phyloP scores from a whole-genome alignment of 352 stramenopile genomes.

The Pseudoperonospora humuli region DNA sequence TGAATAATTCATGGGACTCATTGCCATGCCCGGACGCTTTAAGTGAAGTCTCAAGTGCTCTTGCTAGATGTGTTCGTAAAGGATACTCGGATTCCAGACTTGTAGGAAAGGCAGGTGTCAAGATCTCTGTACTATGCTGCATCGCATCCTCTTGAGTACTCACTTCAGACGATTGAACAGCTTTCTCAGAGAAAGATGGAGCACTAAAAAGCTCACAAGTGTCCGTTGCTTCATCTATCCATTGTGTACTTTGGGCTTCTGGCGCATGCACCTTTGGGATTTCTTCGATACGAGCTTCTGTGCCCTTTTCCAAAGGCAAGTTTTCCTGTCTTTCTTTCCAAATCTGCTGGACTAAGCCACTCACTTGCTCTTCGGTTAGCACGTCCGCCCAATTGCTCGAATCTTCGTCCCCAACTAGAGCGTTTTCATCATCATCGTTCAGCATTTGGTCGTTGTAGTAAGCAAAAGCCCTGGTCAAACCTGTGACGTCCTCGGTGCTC shows the following conservation, averaged over 20 bases:
- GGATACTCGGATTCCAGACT: not conserved
- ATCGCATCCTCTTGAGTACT: not conserved
- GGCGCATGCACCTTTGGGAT: not conserved
- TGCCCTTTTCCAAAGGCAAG: too few species aligned
- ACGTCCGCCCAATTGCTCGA: too few species aligned
- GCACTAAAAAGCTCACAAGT: conserved; percentile 19
- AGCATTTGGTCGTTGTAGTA: too few species aligned
- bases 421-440: too few species aligned
- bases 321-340: too few species aligned
- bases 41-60: conserved; percentile 7
- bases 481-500: too few species aligned
- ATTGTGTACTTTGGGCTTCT: not conserved
- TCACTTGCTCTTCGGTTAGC: conserved; percentile 51
- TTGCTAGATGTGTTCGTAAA: conserved; percentile 9
- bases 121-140: not conserved
- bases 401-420: too few species aligned
- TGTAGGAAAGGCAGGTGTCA: not conserved
- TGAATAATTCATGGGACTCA: conserved; percentile 2
- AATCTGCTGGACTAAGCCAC: too few species aligned
- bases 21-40: not conserved
- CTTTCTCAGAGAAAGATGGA: conserved; percentile 18
- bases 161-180: conserved; percentile 13
- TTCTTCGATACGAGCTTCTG: too few species aligned
- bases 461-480: too few species aligned
- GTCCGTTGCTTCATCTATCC: conserved; percentile 26